phyloP scores from a whole-genome alignment of 306 rosid species.

The Lathyrus tuberosus region DNA sequence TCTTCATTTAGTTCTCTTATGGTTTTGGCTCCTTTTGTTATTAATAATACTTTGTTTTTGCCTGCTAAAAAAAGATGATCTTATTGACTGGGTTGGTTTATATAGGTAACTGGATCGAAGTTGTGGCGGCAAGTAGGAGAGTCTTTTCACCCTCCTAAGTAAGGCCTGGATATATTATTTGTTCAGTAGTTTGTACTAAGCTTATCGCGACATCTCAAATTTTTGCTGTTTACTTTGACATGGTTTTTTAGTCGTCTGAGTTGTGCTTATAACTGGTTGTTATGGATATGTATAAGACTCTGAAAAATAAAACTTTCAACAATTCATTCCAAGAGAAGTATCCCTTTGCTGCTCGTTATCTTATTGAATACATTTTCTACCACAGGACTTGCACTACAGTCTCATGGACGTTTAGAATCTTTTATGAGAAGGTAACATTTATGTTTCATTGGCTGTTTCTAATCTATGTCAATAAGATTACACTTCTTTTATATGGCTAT shows the following conservation, averaged over 20 bases:
- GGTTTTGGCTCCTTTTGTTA: neutral
- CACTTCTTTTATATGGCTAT: conserved; percentile 22
- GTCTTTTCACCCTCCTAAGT: conserved; percentile 91
- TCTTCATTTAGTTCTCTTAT: conserved; percentile 4
- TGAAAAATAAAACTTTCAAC: neutral
- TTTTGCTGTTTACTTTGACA: conserved; percentile 24
- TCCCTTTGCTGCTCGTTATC: conserved; percentile 26
- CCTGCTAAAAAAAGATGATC: conserved; percentile 3
- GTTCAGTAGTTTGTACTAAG: conserved; percentile 28
- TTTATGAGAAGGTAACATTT: conserved; percentile 78
- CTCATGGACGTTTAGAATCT: conserved; percentile 88
- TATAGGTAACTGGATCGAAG: conserved; percentile 78
- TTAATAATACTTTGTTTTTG: neutral
- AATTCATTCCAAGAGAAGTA: conserved; percentile 16
- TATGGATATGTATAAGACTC: neutral
- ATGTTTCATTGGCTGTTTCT: conserved; percentile 15
- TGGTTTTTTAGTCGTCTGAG: neutral
- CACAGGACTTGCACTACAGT: conserved; percentile 90
- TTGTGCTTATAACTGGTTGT: conserved; percentile 17
- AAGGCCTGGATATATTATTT: conserved; percentile 41
- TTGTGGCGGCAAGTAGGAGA: conserved; percentile 96
- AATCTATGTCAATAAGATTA: neutral
- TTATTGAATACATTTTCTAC: conserved; percentile 42
- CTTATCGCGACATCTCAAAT: conserved; percentile 17
- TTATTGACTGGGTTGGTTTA: conserved; percentile 32